A percentile compares a stretch with the other conserved stretches of the same genome.
These are phyloP conservation scores for Trypanosoma lewisi DNA, from an alignment of 208 protist species.

Conservation along the genomic window DNA sequence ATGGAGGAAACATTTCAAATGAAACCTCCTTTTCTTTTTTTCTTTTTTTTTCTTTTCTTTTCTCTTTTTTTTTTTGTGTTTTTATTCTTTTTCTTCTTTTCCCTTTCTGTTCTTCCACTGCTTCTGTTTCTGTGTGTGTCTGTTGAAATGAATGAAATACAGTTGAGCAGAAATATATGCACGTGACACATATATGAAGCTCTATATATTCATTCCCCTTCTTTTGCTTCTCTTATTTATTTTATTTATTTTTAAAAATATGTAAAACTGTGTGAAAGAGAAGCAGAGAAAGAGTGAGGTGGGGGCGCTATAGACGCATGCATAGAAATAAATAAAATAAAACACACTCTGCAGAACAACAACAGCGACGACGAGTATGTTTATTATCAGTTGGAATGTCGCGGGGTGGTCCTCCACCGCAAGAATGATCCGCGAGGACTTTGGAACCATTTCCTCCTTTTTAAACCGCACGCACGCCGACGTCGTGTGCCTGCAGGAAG, in stretches of 20 bases:
- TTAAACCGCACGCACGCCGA: conserved; percentile 63
- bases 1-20: conserved; percentile 42
- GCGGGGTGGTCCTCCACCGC: conserved; percentile 82
- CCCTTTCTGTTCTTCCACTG: neutral
- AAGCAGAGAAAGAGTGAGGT: neutral
- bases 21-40: neutral
- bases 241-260: no score
- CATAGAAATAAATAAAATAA: neutral
- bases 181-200: neutral
- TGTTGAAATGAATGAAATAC: neutral
- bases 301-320: neutral
- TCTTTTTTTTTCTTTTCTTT: conserved; percentile 13
- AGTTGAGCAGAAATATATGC: neutral
- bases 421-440: conserved; percentile 65
- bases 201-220: no score
- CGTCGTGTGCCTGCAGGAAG: conserved; percentile 85
- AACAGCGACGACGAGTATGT: no score
- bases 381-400: conserved; percentile 88
- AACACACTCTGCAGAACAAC: conserved; percentile 10
- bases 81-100: neutral
- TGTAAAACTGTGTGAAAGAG: neutral
- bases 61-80: conserved; percentile 1
- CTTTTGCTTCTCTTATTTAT: no score
- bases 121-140: neutral
- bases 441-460: conserved; percentile 68